phyloP scores from a whole-genome alignment of 163 green algal genomes.

The Chlamydomonas reinhardtii region DNA sequence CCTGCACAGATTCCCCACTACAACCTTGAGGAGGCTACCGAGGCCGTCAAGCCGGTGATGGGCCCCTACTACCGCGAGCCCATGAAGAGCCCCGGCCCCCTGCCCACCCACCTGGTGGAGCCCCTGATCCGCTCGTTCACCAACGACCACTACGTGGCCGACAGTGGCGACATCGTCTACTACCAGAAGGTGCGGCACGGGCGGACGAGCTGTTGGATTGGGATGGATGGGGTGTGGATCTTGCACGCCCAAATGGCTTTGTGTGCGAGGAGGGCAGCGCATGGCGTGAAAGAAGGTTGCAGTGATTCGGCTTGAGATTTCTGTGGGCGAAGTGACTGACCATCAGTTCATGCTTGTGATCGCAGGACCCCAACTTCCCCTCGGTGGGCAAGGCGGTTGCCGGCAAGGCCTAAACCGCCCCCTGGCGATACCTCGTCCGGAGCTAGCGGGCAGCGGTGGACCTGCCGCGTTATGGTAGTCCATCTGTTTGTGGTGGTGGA shows the following conservation, averaged over 20 bases:
- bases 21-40: constrained; percentile 90
- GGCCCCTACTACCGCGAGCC: constrained; percentile 95
- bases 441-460: too few species aligned
- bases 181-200: constrained; percentile 71
- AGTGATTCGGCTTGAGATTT: too few species aligned
- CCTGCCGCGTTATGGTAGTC: too few species aligned
- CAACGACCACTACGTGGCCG: constrained; percentile 90
- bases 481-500: too few species aligned
- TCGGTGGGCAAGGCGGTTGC: not conserved
- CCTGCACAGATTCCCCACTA: constrained; percentile 96
- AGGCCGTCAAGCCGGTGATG: constrained; percentile 93
- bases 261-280: too few species aligned
- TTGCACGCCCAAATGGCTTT: too few species aligned
- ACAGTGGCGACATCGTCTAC: constrained; percentile 88
- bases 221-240: too few species aligned
- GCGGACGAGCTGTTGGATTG: too few species aligned
- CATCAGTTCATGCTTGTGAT: too few species aligned
- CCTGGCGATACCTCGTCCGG: too few species aligned
- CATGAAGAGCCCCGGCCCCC: constrained; percentile 68
- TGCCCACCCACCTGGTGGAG: constrained; percentile 89
- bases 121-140: constrained; percentile 86
- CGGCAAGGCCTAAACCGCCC: not conserved
- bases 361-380: constrained; percentile 28
- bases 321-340: too few species aligned
- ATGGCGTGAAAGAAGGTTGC: too few species aligned